Evolutionary conservation across 2,329 filamentous ascomycete species (phyloP).

Genomic region (Pyrenochaeta sp.): DNA sequence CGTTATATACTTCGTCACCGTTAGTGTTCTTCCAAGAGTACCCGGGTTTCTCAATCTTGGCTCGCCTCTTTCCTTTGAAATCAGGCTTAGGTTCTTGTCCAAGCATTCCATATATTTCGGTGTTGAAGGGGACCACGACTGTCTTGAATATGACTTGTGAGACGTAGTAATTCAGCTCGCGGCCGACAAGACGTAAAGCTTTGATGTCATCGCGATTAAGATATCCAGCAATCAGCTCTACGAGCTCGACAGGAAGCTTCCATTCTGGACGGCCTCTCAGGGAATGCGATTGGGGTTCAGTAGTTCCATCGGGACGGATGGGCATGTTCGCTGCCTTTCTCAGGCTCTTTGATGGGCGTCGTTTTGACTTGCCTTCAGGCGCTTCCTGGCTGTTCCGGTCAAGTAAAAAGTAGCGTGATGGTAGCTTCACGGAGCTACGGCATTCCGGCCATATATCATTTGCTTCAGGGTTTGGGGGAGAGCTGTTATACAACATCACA

Average conservation of each 20-base stretch:
- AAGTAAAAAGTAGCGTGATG: slow-evolving; percentile 33
- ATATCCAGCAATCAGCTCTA: slow-evolving; percentile 63
- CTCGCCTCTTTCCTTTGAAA: slow-evolving; percentile 48
- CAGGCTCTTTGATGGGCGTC: background rate
- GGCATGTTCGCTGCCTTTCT: background rate
- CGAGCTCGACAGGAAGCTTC: slow-evolving; percentile 68
- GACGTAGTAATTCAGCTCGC: slow-evolving; percentile 66
- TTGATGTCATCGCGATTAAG: slow-evolving; percentile 68
- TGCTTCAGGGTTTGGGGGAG: slow-evolving; percentile 27
- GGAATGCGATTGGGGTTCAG: background rate
- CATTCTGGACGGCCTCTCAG: slow-evolving; percentile 48
- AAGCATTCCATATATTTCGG: slow-evolving; percentile 67
- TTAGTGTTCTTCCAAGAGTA: slow-evolving; percentile 55
- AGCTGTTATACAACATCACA: slow-evolving; percentile 30
- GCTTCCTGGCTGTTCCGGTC: slow-evolving; percentile 8
- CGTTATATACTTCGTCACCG: slow-evolving; percentile 58
- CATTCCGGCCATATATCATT: slow-evolving; percentile 50
- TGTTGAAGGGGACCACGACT: slow-evolving; percentile 71
- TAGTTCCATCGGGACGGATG: background rate
- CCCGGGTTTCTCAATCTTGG: slow-evolving; percentile 30
- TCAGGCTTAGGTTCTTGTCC: slow-evolving; percentile 48
- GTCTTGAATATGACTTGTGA: slow-evolving; percentile 68
- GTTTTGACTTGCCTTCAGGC: background rate
- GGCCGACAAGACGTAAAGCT: slow-evolving; percentile 68
- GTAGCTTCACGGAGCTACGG: slow-evolving; percentile 36